A percentile compares a stretch with the other conserved stretches of the same genome.
Evolutionary conservation across 345 rosid species (phyloP).

Genomic region (Aethionema arabicum): DNA sequence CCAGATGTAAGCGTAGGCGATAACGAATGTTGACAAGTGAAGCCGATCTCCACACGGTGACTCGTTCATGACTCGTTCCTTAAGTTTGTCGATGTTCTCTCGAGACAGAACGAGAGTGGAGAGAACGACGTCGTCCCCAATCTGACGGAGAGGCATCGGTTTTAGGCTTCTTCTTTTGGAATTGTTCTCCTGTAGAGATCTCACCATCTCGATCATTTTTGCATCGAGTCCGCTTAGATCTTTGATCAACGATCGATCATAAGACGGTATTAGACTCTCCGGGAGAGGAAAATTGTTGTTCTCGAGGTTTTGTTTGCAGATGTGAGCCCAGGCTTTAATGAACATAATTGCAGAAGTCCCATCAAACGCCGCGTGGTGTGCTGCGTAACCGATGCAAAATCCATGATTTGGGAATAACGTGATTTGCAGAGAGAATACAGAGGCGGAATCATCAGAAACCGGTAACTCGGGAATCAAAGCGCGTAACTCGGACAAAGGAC

Average conservation of each 20-base stretch:
- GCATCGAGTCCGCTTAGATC: slow-evolving; percentile 19
- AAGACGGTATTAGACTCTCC: slow-evolving; percentile 22
- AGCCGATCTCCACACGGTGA: background rate
- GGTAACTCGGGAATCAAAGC: slow-evolving; percentile 16
- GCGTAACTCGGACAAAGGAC: slow-evolving; percentile 20
- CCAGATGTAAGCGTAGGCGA: slow-evolving; percentile 34
- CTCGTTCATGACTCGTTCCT: slow-evolving; percentile 26
- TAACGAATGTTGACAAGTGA: slow-evolving; percentile 39
- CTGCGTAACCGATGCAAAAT: slow-evolving; percentile 21
- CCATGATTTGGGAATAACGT: slow-evolving; percentile 32
- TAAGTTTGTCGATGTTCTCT: slow-evolving; percentile 31
- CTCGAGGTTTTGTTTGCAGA: slow-evolving; percentile 10
- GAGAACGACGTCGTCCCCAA: slow-evolving; percentile 17
- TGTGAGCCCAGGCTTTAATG: slow-evolving; percentile 39
- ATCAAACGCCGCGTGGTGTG: slow-evolving; percentile 32
- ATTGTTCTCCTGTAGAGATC: background rate
- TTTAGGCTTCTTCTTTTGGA: slow-evolving; percentile 22
- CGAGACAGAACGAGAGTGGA: slow-evolving; percentile 35
- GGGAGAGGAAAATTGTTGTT: background rate
- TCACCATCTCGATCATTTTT: slow-evolving; percentile 7
- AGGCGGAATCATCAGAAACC: slow-evolving; percentile 6
- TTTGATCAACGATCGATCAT: slow-evolving; percentile 24
- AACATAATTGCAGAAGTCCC: slow-evolving; percentile 24
- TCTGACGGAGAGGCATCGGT: background rate
- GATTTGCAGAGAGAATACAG: slow-evolving; percentile 26